Conservation (phyloP, 1,284 basidiomycete genomes). For the Cutaneotrichosporon spelunceum region DNA sequence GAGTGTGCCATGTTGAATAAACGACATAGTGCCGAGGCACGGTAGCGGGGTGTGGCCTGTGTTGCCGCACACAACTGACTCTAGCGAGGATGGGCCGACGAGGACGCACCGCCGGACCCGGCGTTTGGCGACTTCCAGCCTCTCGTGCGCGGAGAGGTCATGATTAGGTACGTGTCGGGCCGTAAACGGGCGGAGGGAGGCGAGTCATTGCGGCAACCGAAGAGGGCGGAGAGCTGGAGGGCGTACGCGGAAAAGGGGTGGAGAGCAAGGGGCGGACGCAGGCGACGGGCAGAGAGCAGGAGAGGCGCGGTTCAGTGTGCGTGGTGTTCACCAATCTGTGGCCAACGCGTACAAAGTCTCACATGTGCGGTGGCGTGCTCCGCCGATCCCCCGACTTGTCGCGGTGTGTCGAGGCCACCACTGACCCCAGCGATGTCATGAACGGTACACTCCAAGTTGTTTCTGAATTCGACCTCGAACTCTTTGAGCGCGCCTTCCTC, state of each 20-base stretch:
- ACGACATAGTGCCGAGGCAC: neutral
- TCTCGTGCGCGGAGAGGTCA: slow-evolving; percentile 71
- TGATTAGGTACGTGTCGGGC: slow-evolving; percentile 3
- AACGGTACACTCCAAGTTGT: slow-evolving; percentile 65
- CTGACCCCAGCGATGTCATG: slow-evolving; percentile 51
- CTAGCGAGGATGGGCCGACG: slow-evolving; percentile 46
- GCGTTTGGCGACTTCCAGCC: slow-evolving; percentile 66
- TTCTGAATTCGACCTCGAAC: slow-evolving; percentile 63
- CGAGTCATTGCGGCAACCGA: too few species aligned
- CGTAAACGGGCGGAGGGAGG: neutral
- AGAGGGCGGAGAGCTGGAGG: too few species aligned
- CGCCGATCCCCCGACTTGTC: too few species aligned
- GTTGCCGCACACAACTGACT: neutral
- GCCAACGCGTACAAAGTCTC: too few species aligned
- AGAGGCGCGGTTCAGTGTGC: too few species aligned
- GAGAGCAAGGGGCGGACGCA: too few species aligned
- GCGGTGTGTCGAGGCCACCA: too few species aligned
- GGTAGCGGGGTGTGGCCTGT: neutral
- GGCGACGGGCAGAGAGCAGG: too few species aligned
- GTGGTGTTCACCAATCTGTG: too few species aligned
- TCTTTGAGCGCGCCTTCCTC: slow-evolving; percentile 75
- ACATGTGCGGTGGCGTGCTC: too few species aligned
- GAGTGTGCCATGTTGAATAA: slow-evolving; percentile 10
- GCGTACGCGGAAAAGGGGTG: too few species aligned
- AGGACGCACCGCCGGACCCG: slow-evolving; percentile 34